phyloP scores from a whole-genome alignment of 1,284 basidiomycete species.

The Cryptococcus deneoformans region DNA sequence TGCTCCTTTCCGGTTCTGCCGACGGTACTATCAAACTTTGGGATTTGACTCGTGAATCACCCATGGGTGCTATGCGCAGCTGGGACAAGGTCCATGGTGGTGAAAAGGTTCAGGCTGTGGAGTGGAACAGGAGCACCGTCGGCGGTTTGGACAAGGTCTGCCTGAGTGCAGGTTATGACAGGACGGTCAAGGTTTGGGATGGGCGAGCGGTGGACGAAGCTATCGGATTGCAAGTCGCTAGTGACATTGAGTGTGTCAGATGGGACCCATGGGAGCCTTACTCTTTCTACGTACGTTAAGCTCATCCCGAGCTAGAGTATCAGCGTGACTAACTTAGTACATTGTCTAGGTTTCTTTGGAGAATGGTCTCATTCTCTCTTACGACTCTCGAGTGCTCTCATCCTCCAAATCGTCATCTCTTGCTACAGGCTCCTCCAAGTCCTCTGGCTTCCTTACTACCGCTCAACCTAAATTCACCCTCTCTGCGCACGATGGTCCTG shows the following conservation, averaged over 20 bases:
- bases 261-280: conserved; percentile 96
- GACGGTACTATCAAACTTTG: conserved; percentile 96
- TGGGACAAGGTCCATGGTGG: conserved; percentile 74
- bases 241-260: conserved; percentile 87
- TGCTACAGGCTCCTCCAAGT: conserved; percentile 19
- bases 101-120: conserved; percentile 96
- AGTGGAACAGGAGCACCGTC: conserved; percentile 81
- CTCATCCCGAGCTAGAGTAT: too few species aligned
- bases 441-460: conserved; percentile 19
- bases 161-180: conserved; percentile 90
- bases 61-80: conserved; percentile 65
- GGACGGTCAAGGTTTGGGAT: conserved; percentile 91
- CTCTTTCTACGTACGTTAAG: conserved; percentile 73
- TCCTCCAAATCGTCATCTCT: conserved; percentile 51
- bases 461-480: conserved; percentile 73
- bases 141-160: conserved; percentile 67
- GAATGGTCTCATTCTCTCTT: conserved; percentile 87
- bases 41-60: conserved; percentile 78
- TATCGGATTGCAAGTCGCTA: conserved; percentile 73
- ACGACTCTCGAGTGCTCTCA: conserved; percentile 80
- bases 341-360: conserved; percentile 74
- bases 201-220: conserved; percentile 74
- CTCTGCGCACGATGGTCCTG: conserved; percentile 91
- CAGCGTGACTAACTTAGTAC: not conserved
- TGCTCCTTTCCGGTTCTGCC: conserved; percentile 88